Conservation (phyloP, 2,329 filamentous ascomycete species). For the Colletotrichum sp. region DNA sequence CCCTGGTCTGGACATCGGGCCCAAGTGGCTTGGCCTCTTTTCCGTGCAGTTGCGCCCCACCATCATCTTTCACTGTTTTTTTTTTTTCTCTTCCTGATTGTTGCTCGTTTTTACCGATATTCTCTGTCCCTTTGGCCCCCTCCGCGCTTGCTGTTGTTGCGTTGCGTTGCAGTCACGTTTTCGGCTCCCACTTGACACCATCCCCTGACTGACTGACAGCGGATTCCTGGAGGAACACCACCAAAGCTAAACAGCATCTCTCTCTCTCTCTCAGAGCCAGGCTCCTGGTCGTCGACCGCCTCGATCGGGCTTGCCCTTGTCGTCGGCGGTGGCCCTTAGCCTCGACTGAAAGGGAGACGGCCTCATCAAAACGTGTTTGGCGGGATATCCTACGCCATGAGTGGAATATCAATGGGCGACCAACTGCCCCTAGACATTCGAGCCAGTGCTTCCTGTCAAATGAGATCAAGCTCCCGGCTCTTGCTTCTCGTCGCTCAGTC, state of each 20-base stretch:
- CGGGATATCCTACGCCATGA: neutral
- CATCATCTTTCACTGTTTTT: neutral
- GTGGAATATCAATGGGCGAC: neutral
- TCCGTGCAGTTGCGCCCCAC: neutral
- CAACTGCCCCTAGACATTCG: neutral
- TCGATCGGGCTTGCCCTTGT: neutral
- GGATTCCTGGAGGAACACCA: neutral
- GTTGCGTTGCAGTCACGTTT: neutral
- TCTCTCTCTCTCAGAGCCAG: neutral
- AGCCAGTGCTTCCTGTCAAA: neutral
- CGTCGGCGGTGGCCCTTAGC: neutral
- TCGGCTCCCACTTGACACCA: neutral
- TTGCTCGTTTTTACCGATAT: neutral
- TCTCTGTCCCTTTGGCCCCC: neutral
- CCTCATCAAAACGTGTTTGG: neutral
- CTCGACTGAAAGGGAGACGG: neutral
- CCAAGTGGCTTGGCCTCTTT: neutral
- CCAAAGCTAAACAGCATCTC: neutral
- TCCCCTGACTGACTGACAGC: neutral
- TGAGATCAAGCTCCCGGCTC: neutral
- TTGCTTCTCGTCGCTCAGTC: neutral
- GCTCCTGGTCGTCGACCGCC: neutral
- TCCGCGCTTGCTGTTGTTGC: neutral
- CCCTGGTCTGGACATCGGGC: neutral
- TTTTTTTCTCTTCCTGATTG: neutral